These are phyloP conservation scores for Penicillium sclerotiorum DNA, from an alignment of 2,329 filamentous ascomycete genomes.

Conservation along the genomic window DNA sequence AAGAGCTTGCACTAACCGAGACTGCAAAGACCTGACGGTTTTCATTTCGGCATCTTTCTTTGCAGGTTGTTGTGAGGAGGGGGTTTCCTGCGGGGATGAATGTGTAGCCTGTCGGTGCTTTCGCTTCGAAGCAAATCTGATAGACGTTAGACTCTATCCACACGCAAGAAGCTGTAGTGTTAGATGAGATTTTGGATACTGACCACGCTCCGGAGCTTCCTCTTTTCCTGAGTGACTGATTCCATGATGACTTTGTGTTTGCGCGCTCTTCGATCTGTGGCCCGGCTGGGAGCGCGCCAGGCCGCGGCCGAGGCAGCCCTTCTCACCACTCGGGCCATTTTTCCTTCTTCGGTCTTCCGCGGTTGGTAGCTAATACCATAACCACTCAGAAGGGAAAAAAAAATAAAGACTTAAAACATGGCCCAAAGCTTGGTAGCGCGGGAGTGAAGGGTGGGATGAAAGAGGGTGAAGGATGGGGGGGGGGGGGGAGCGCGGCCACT, in stretches of 20 bases:
- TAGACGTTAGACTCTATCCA: constrained; percentile 34
- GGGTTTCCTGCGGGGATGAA: constrained; percentile 64
- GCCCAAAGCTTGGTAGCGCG: constrained; percentile 1
- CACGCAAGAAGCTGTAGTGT: constrained; percentile 6
- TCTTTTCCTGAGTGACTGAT: constrained; percentile 61
- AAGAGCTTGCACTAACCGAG: constrained; percentile 52
- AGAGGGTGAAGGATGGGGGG: not conserved
- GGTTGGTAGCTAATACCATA: constrained; percentile 23
- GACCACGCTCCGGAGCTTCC: constrained; percentile 59
- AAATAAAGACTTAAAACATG: constrained; percentile 22
- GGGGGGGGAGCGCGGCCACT: constrained; percentile 12
- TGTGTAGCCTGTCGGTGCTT: constrained; percentile 61
- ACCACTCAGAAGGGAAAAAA: no score
- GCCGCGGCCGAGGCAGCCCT: constrained; percentile 37
- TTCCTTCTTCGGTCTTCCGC: constrained; percentile 7
- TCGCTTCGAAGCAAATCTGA: constrained; percentile 59
- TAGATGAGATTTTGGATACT: constrained; percentile 25
- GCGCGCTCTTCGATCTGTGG: constrained; percentile 37
- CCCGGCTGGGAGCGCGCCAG: constrained; percentile 37
- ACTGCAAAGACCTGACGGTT: constrained; percentile 60
- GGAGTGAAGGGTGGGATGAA: no score
- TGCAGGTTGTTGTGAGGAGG: constrained; percentile 61
- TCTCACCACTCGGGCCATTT: constrained; percentile 42
- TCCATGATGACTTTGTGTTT: constrained; percentile 63
- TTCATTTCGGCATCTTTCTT: constrained; percentile 60